Conservation (phyloP, 208 protist genomes). For the Zelonia costaricensis region DNA sequence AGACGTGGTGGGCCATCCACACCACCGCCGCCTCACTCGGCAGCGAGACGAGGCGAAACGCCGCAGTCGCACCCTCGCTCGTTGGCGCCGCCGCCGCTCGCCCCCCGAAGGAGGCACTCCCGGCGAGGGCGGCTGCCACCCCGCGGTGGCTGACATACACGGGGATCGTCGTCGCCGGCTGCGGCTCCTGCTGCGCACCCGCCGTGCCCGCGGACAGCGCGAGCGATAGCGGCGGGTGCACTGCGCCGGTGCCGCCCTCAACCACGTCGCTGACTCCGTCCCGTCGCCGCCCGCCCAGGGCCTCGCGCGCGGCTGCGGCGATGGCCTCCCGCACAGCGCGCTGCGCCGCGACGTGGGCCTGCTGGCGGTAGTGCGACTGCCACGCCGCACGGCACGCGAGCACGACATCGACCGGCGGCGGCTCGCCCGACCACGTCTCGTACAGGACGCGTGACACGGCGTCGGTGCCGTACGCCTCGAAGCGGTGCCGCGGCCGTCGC, state of each 20-base stretch:
- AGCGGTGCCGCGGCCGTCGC: constrained; percentile 21
- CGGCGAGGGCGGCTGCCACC: constrained; percentile 10
- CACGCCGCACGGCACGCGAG: constrained; percentile 29
- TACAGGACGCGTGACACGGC: constrained; percentile 37
- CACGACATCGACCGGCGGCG: constrained; percentile 19
- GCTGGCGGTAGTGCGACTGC: constrained; percentile 15
- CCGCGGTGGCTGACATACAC: constrained; percentile 26
- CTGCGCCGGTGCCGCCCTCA: neutral
- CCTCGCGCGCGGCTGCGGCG: constrained; percentile 1
- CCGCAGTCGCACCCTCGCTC: neutral
- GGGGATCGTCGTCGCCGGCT: neutral
- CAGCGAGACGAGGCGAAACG: constrained; percentile 40
- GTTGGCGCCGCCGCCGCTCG: no score
- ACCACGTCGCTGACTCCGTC: no score
- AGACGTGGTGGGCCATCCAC: constrained; percentile 38
- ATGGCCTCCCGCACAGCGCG: constrained; percentile 5
- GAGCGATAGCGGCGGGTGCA: constrained; percentile 4
- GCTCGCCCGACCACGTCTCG: constrained; percentile 17
- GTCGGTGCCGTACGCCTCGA: constrained; percentile 23
- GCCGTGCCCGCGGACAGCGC: neutral
- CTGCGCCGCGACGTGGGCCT: constrained; percentile 25
- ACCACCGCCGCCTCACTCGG: constrained; percentile 47
- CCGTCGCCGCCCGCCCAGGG: no score
- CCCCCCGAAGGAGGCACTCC: constrained; percentile 8
- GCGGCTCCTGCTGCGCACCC: no score